Evolutionary conservation across 2,329 filamentous ascomycete genomes (phyloP), one percentile per base, ranked within the genome.

Genomic region (Cladophialophora immunda): DNA sequence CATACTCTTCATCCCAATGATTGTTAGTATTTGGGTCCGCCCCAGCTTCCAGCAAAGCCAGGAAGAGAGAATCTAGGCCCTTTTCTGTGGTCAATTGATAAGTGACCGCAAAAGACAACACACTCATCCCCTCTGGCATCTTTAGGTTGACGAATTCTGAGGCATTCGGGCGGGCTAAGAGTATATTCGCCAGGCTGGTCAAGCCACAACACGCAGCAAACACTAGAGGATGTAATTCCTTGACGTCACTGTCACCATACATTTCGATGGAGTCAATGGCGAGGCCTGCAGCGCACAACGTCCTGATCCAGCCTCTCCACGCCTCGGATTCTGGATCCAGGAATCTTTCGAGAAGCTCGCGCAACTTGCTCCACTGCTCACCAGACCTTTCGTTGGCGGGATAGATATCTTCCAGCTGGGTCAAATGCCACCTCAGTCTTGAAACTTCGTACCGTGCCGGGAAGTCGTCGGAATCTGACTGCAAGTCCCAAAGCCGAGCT

Each of bases 401-500:
- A 50, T 50, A 50, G 19, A 50, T 25, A 4, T 50, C 45, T 50
- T 50, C 45, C 8, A 50, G 45, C 17, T 50, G 45, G 11, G 45
- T 50, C 45, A 50, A 50, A 50, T 50, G 45, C 45, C 45, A 50
- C 45, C 19, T 50, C 45, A 50, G 11, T 50, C 45, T 50, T 13
- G 45, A 25, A 13, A 50, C 25, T 50, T 50, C 45, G 45, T 50
- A 50, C 45, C 45, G 45, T 1, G 45, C 19, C 7, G 9, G 19
- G 22, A 5, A 50, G 7, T 2, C 5, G 2, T 50, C 45, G 11
- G 13, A 15, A 25, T 25, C 45, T 25, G 5, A 22, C 45, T 50
- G 45, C 7, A 50, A 8, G 5, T 50, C 45, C 45, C 45, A 50
- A 25, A 50, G 45, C 22, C 45, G n/a, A 19, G 45, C 45, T 50